Evolutionary conservation across 2,329 filamentous ascomycete genomes (phyloP).

Genomic region (Cladorrhinum sp.): DNA sequence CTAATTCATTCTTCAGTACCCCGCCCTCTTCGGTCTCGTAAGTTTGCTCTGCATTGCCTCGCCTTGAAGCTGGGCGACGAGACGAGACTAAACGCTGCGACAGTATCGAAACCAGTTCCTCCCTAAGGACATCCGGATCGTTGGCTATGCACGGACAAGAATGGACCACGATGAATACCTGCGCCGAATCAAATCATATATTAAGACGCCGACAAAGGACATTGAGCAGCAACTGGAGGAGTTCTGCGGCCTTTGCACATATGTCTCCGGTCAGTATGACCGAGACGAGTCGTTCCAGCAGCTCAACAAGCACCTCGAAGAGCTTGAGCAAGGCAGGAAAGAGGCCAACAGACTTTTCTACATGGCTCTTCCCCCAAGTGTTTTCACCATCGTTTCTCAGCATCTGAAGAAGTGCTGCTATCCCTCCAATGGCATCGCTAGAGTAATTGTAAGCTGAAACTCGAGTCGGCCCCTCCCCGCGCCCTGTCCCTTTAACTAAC

Average conservation of each 20-base stretch:
- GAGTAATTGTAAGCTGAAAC: constrained; percentile 72
- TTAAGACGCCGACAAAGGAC: constrained; percentile 98
- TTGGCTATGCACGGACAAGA: constrained; percentile 98
- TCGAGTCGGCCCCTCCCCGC: neutral
- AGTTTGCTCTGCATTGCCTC: constrained; percentile 41
- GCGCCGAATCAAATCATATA: constrained; percentile 92
- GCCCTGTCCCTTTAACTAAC: constrained; percentile 23
- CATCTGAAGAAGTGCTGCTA: constrained; percentile 98
- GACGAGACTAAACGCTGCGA: constrained; percentile 23
- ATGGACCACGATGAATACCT: constrained; percentile 98
- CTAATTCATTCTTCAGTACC: constrained; percentile 62
- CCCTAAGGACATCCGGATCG: constrained; percentile 90
- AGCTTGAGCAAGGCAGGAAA: constrained; percentile 75
- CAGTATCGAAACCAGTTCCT: constrained; percentile 99
- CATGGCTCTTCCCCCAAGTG: constrained; percentile 96
- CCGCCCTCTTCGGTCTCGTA: constrained; percentile 94
- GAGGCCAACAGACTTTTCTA: constrained; percentile 96
- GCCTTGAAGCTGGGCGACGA: neutral
- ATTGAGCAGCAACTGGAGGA: constrained; percentile 91
- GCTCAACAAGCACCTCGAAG: constrained; percentile 80
- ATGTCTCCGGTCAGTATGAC: constrained; percentile 97
- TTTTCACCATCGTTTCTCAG: constrained; percentile 96
- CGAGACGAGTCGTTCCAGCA: constrained; percentile 89
- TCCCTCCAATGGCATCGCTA: constrained; percentile 81
- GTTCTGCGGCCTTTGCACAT: constrained; percentile 84